These are phyloP conservation scores for Candida labiduridarum DNA, from an alignment of 1,139 yeast genomes.

Conservation along the genomic window DNA sequence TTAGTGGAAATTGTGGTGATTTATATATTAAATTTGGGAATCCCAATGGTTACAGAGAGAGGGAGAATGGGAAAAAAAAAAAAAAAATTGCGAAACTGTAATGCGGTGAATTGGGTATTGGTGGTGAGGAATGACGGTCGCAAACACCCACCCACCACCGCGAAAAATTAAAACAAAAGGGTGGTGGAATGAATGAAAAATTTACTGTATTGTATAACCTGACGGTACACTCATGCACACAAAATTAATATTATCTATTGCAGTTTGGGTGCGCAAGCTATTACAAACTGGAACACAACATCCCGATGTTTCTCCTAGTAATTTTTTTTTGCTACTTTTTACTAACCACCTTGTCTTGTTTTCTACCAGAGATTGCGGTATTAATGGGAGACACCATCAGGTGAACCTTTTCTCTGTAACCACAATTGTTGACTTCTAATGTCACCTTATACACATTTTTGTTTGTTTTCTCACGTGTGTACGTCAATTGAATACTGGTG, in stretches of 20 bases:
- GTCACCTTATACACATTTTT: background rate
- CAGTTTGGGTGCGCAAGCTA: background rate
- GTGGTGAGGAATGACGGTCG: no score
- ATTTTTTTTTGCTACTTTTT: background rate
- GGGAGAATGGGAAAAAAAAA: background rate
- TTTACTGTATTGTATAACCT: conserved; percentile 3
- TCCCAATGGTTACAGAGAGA: background rate
- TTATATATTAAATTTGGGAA: conserved; percentile 1
- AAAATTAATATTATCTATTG: background rate
- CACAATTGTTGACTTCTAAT: no score
- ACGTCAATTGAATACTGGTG: no score
- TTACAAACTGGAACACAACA: conserved; percentile 7
- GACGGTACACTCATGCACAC: conserved; percentile 4
- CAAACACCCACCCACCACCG: no score
- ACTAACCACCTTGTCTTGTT: no score
- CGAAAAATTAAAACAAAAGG: background rate
- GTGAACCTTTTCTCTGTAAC: no score
- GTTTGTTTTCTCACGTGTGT: background rate
- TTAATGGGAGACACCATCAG: no score
- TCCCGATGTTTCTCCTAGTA: conserved; percentile 3
- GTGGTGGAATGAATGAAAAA: conserved; percentile 6
- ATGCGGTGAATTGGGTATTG: no score
- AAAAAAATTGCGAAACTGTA: background rate
- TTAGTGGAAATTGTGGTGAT: conserved; percentile 1
- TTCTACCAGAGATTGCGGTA: no score